phyloP scores from a whole-genome alignment of 2,329 filamentous ascomycete genomes.

The Cladophialophora exuberans region DNA sequence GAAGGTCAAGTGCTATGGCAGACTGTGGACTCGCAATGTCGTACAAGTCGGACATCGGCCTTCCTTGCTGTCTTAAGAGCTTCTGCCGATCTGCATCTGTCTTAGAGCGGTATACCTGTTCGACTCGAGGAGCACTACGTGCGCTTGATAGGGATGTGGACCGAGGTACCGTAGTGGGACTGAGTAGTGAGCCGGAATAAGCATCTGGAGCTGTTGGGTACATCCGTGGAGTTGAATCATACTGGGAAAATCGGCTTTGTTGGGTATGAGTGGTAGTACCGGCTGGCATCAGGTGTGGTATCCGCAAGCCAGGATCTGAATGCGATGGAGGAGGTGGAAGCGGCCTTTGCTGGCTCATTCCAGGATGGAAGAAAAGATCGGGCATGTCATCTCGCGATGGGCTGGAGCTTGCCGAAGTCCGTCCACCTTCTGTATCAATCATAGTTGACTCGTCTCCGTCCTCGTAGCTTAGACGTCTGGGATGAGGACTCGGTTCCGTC shows the following conservation, averaged over 20 bases:
- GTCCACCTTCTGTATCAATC: conserved; percentile 53
- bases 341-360: conserved; percentile 64
- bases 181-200: conserved; percentile 52
- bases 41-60: conserved; percentile 56
- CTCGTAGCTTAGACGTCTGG: conserved; percentile 80
- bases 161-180: conserved; percentile 60
- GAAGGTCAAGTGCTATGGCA: conserved; percentile 74
- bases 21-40: conserved; percentile 56
- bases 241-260: conserved; percentile 53
- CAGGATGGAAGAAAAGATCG: conserved; percentile 93
- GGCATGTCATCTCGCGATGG: conserved; percentile 74
- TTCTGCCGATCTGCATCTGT: conserved; percentile 79
- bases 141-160: conserved; percentile 84
- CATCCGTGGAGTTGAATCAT: conserved; percentile 41
- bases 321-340: conserved; percentile 62
- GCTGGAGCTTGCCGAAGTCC: conserved; percentile 63
- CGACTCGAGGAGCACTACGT: conserved; percentile 75
- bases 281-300: conserved; percentile 54
- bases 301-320: conserved; percentile 47
- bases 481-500: conserved; percentile 68
- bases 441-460: conserved; percentile 80
- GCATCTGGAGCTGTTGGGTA: conserved; percentile 53
- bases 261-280: conserved; percentile 65
- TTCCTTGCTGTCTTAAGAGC: conserved; percentile 54
- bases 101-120: conserved; percentile 85